A percentile compares a stretch with the other conserved stretches of the same genome.
These are phyloP conservation scores for Pochonia chlamydosporia DNA, from an alignment of 2,329 filamentous ascomycete species.

Conservation along the genomic window DNA sequence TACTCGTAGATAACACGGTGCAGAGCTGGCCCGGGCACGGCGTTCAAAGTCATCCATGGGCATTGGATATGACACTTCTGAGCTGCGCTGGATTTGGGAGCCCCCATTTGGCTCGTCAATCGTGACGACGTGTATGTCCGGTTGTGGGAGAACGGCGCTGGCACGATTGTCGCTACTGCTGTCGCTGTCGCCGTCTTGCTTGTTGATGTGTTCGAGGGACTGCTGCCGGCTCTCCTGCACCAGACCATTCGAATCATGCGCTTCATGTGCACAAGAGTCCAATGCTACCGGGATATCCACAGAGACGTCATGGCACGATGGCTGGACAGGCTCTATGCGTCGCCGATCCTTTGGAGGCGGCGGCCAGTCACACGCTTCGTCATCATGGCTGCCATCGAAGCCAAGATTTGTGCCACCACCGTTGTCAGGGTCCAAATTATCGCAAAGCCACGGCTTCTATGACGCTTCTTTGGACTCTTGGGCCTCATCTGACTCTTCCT, in stretches of 20 bases:
- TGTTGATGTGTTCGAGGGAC: background rate
- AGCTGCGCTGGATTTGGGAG: background rate
- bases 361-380: background rate
- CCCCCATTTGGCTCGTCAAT: background rate
- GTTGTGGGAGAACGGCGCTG: background rate
- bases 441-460: constrained; percentile 22
- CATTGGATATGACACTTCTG: background rate
- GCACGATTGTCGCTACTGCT: background rate
- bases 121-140: background rate
- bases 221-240: background rate
- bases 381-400: background rate
- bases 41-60: background rate
- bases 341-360: background rate
- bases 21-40: background rate
- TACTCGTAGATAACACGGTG: background rate
- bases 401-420: background rate
- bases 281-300: background rate
- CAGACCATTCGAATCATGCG: background rate
- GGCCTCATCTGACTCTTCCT: constrained; percentile 27
- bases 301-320: background rate
- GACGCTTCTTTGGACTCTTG: constrained; percentile 20
- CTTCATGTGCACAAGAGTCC: background rate
- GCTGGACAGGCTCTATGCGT: background rate
- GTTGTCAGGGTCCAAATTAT: background rate
- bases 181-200: background rate